Evolutionary conservation across 192 early-diverging fungal genomes (phyloP).

Genomic region (Fimicolochytrium jonesii): DNA sequence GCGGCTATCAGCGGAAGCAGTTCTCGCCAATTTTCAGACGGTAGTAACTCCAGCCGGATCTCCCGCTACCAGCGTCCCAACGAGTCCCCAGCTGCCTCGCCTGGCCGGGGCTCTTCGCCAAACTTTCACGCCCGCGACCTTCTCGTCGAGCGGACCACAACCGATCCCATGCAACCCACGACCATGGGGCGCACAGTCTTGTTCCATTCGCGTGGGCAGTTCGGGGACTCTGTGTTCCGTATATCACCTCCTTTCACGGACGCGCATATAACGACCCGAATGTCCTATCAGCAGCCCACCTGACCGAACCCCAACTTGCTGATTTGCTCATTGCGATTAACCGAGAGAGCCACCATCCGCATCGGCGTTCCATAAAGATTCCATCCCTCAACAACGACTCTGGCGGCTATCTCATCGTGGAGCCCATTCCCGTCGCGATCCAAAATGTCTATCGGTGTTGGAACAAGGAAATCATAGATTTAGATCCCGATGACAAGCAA

Average conservation of each 20-base stretch:
- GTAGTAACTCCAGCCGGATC: too few relatives aligned
- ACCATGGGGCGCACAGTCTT: too few relatives aligned
- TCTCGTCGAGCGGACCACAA: too few relatives aligned
- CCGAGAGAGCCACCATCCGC: neutral
- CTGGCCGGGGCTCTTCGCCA: too few relatives aligned
- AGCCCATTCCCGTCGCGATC: slow-evolving; percentile 4
- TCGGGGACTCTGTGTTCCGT: neutral
- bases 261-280: neutral
- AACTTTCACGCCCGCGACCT: too few relatives aligned
- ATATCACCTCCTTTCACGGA: neutral
- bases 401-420: slow-evolving; percentile 1
- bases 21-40: too few relatives aligned
- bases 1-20: too few relatives aligned
- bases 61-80: too few relatives aligned
- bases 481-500: neutral
- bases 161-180: too few relatives aligned
- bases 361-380: neutral
- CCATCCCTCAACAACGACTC: neutral
- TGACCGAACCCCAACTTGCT: neutral
- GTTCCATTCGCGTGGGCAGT: too few relatives aligned
- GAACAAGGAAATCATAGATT: neutral
- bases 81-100: too few relatives aligned
- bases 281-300: neutral
- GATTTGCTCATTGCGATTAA: neutral
- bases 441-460: slow-evolving; percentile 5